Percentiles rank a stretch among this genome's conserved stretches.
phyloP scores from a whole-genome alignment of 768 basidiomycete genomes.

The Russula dissimulans region DNA sequence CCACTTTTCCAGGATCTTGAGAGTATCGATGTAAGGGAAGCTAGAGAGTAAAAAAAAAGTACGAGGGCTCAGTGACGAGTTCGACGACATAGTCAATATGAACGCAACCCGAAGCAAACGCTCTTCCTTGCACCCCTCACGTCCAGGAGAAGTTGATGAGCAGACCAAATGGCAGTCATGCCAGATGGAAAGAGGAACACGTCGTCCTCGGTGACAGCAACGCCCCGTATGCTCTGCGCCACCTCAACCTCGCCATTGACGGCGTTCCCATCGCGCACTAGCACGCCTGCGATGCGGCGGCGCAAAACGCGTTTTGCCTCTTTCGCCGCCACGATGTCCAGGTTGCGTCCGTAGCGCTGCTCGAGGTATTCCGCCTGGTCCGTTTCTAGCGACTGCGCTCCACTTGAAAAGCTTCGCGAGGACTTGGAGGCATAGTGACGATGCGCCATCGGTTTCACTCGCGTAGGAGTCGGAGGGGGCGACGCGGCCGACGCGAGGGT shows the following conservation, averaged over 20 bases:
- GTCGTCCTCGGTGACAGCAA: conserved; percentile 72
- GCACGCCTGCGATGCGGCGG: conserved; percentile 81
- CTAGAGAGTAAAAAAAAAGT: conserved; percentile 31
- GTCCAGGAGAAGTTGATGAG: conserved; percentile 61
- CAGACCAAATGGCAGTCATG: conserved; percentile 92
- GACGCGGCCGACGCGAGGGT: conserved; percentile 41
- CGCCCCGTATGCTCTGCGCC: conserved; percentile 58
- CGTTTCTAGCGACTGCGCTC: conserved; percentile 31
- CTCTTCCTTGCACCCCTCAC: conserved; percentile 61
- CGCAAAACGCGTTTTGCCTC: conserved; percentile 83
- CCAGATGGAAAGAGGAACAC: conserved; percentile 84
- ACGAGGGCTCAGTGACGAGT: background rate
- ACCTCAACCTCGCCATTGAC: conserved; percentile 38
- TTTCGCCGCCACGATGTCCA: conserved; percentile 60
- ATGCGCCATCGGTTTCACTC: conserved; percentile 30
- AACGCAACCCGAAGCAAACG: conserved; percentile 82
- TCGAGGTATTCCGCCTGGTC: conserved; percentile 78
- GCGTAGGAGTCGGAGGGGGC: conserved; percentile 13
- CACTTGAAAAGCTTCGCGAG: background rate
- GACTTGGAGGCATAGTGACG: conserved; percentile 47
- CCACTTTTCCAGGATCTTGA: conserved; percentile 93
- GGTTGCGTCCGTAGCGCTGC: conserved; percentile 89
- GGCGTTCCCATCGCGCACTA: conserved; percentile 50
- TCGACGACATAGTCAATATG: background rate
- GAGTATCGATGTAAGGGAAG: conserved; percentile 92